Evolutionary conservation across 2,329 filamentous ascomycete genomes (phyloP), one percentile per base, ranked within the genome.

Genomic region (Exophiala lecanii-corni): DNA sequence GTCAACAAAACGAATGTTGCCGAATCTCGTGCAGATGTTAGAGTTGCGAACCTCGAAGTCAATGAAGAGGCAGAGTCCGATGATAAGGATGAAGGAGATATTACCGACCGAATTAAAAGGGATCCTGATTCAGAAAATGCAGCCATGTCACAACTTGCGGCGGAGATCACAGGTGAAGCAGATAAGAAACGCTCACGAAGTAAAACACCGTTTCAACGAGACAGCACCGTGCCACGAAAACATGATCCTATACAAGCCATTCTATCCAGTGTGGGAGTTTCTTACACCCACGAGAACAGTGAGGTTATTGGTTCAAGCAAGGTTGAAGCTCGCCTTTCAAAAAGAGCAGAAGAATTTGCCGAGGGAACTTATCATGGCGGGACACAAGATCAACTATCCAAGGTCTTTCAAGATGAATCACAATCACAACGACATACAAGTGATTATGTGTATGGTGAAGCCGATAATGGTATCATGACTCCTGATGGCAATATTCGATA

Each of bases 1-100:
- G 88, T 98, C 56, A 95, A 97, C 70, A 95, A 96, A 65, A 97
- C 92, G 19, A 98, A 98, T 58, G 82, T 98, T 39, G 92, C 92
- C 3, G 92, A 98, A 67, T 87, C 87, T 31, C 86, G 83, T 59
- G 88, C 85, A 1, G 91, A 89, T 0, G 84, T 97, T 7, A 76
- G 79, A 19, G 79, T 96, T 20, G 74, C 82, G n/a, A 82, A 86
- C 41, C 75, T 95, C 13, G 80, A 94, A 47, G 72, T 86, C 56
- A 76, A 83, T 12, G 75, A 74, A 0, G 70, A 76, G 33, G 74
- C 79, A 10, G 13, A 60, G 64, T 7, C 61, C 59, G 39, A 55
- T 36, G 47, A 46, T 5, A 33, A 42, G 23, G 34, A 51, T 20
- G 50, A 43, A 18, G 49, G 49, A 23, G 53, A 47, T 9, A 57